These are phyloP conservation scores for Kokia cookei DNA, from an alignment of 441 rosid genomes.

Conservation along the genomic window DNA sequence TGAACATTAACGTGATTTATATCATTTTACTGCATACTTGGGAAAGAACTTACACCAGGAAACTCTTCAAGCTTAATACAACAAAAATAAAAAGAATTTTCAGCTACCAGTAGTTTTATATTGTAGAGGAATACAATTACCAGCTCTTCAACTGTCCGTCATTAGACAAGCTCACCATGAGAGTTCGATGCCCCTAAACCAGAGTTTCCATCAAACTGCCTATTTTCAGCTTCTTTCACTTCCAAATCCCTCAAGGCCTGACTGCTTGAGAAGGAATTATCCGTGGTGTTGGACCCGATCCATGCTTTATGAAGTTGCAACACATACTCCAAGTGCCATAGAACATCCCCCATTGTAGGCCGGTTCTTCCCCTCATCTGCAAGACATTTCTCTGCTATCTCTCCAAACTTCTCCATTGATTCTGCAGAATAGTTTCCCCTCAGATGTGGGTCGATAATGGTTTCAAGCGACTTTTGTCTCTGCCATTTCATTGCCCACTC, in stretches of 20 bases:
- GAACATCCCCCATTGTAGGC: conserved; percentile 83
- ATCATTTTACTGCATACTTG: not conserved
- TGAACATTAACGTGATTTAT: not conserved
- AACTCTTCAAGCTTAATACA: conserved; percentile 1
- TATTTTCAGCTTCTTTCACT: conserved; percentile 14
- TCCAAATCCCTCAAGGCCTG: conserved; percentile 23
- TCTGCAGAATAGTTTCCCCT: conserved; percentile 45
- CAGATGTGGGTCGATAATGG: conserved; percentile 56
- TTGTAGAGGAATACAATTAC: conserved; percentile 5
- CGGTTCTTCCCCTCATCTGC: conserved; percentile 73
- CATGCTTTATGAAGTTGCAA: conserved; percentile 79
- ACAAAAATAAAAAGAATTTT: conserved; percentile 21
- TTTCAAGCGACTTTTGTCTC: conserved; percentile 51
- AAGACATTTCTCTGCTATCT: conserved; percentile 86
- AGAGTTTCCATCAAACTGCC: conserved; percentile 11
- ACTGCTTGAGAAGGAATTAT: conserved; percentile 33
- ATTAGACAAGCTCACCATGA: not conserved
- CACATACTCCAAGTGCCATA: conserved; percentile 83
- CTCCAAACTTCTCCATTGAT: conserved; percentile 73
- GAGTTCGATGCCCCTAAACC: not conserved
- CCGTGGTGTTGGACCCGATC: conserved; percentile 29
- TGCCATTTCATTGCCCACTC: conserved; percentile 93
- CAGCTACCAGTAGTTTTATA: not conserved
- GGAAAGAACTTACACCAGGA: not conserved
- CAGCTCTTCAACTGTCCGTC: not conserved